A percentile compares a stretch with the other conserved stretches of the same genome.
phyloP scores from a whole-genome alignment of 2,329 filamentous ascomycete genomes.

The Aspergillus udagawae region DNA sequence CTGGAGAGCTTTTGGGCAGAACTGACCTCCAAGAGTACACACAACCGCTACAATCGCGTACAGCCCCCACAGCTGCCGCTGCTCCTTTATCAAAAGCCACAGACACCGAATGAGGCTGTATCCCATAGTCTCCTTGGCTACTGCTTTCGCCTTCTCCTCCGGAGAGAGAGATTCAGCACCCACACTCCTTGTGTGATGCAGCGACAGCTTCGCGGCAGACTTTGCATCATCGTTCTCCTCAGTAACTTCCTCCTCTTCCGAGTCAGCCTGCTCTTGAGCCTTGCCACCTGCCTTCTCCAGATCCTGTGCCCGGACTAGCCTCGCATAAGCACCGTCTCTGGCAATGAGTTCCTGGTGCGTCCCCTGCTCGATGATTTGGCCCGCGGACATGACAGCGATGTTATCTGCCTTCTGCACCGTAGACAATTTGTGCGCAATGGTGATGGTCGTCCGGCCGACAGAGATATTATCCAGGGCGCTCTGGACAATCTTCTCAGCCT shows the following conservation, averaged over 20 bases:
- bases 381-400: conserved; percentile 42
- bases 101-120: not conserved
- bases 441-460: conserved; percentile 42
- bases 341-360: conserved; percentile 38
- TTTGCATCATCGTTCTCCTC: conserved; percentile 9
- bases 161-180: not conserved
- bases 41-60: not conserved
- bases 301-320: conserved; percentile 46
- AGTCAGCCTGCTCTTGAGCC: conserved; percentile 7
- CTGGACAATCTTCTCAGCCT: conserved; percentile 80
- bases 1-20: not conserved
- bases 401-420: conserved; percentile 42
- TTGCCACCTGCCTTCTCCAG: conserved; percentile 18
- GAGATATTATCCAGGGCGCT: conserved; percentile 72
- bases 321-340: conserved; percentile 35
- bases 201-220: not conserved
- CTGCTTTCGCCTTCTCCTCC: not conserved
- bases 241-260: conserved; percentile 7
- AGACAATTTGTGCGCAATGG: conserved; percentile 43
- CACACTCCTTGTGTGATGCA: not conserved
- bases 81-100: not conserved
- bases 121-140: not conserved
- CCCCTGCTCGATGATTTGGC: conserved; percentile 41
- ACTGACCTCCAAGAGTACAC: not conserved
- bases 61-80: not conserved